Conservation (phyloP, 441 rosid species). For the Jatropha multifida region DNA sequence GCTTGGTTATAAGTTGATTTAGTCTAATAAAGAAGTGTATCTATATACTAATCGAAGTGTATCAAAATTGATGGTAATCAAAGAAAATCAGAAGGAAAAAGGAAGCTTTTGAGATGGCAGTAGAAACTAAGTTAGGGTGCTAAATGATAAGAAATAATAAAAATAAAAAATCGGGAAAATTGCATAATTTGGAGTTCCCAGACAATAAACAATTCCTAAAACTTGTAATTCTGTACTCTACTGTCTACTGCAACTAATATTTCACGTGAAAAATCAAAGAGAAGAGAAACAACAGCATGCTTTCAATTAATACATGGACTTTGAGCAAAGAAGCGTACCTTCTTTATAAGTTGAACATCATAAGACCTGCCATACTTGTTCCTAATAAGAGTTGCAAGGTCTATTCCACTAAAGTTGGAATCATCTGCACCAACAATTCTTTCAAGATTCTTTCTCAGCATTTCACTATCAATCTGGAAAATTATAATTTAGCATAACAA, state of each 20-base stretch:
- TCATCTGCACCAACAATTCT: constrained; percentile 88
- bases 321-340: constrained; percentile 41
- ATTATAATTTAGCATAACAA: neutral
- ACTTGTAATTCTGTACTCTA: too few relatives aligned
- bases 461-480: constrained; percentile 53
- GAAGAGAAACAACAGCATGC: neutral
- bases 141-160: too few relatives aligned
- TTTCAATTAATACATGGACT: neutral
- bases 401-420: constrained; percentile 81
- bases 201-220: too few relatives aligned
- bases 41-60: too few relatives aligned
- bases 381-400: constrained; percentile 92
- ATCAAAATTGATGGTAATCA: too few relatives aligned
- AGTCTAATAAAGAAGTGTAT: too few relatives aligned
- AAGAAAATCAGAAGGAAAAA: too few relatives aligned
- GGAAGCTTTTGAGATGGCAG: too few relatives aligned
- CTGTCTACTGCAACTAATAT: neutral
- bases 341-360: constrained; percentile 90
- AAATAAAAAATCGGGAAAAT: too few relatives aligned
- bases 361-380: constrained; percentile 93
- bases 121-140: too few relatives aligned
- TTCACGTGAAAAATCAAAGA: neutral
- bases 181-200: too few relatives aligned
- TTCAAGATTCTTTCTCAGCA: constrained; percentile 74
- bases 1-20: neutral